Evolutionary conservation across 805 yeast species (phyloP), one percentile per base, ranked within the genome.

Genomic region (Kodamaea hsintzibuensis): DNA sequence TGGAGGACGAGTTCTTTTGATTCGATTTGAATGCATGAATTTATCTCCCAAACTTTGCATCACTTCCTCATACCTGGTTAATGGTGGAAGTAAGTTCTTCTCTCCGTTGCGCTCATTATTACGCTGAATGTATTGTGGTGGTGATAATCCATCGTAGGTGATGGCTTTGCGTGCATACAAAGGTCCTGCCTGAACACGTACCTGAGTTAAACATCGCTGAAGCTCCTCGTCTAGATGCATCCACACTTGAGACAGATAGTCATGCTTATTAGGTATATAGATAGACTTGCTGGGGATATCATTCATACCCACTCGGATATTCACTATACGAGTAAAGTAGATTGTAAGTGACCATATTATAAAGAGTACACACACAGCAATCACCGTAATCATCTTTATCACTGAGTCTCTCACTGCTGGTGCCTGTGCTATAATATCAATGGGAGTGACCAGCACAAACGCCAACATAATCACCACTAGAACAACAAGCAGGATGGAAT

Each of bases 341-440:
- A 88, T 66, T 1, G 82, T 57, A 0, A 84, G 57, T 2, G 84
- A 70, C 6, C 80, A 60, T 0, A 86, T 54, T 1, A 84, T 73
- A 57, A 89, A 83, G 1, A 83, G 70, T 2, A 84, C 89, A 61
- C 89, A 78, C 6, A 88, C 90, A 45, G 84, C 81, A 7, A 89
- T 83, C 17, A 91, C 89, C 55, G 92, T 89, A 57, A 92, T 86
- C 2, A 93, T 82, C 65, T 91, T 90, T 66, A 89, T 74, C 1
- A 89, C 95, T 60, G 88, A 82, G 40, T 51, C 54, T 55, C 82
- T 81, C 10, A 77, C 70, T 3, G 82, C 71, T 2, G 83, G 74
- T 1, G 86, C 77, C 59, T 82, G 81, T 1, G 81, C 74, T 55
- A 91, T 83, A 30, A 91, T 83, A 68, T 93, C 98, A 13, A 91